A percentile compares a stretch with the other conserved stretches of the same genome.
These are phyloP conservation scores for Cadophora gregata DNA, from an alignment of 2,329 filamentous ascomycete genomes.

Conservation along the genomic window DNA sequence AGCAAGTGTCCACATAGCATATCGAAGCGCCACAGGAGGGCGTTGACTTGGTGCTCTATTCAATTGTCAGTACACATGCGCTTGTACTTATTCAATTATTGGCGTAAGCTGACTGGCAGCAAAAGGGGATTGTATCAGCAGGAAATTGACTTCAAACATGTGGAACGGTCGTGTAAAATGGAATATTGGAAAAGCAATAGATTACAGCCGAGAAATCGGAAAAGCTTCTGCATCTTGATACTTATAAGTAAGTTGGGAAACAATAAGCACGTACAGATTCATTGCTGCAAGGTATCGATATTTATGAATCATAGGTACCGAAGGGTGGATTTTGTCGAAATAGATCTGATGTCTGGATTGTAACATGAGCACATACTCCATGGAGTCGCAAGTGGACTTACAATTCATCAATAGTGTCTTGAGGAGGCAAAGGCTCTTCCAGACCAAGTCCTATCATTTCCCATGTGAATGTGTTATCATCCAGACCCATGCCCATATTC, in stretches of 20 bases:
- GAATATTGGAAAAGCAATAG: not conserved
- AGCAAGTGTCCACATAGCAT: slow-evolving; percentile 96
- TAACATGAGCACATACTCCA: slow-evolving; percentile 23
- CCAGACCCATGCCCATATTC: slow-evolving; percentile 52
- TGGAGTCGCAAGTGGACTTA: slow-evolving; percentile 46
- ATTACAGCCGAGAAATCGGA: not conserved
- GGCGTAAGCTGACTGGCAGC: not conserved
- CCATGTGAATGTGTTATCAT: slow-evolving; percentile 73
- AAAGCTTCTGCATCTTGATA: not conserved
- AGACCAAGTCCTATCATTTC: slow-evolving; percentile 77
- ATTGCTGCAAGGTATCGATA: slow-evolving; percentile 87
- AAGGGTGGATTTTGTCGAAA: slow-evolving; percentile 89
- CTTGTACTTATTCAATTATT: not conserved
- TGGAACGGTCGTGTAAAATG: not conserved
- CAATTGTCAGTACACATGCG: slow-evolving; percentile 24
- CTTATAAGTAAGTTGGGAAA: not conserved
- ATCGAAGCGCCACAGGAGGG: slow-evolving; percentile 86
- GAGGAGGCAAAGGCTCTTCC: slow-evolving; percentile 70
- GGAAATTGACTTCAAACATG: not conserved
- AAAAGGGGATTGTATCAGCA: not conserved
- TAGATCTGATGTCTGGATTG: slow-evolving; percentile 74
- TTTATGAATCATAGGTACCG: slow-evolving; percentile 86
- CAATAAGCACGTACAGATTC: slow-evolving; percentile 65
- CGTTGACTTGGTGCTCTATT: slow-evolving; percentile 76
- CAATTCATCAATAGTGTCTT: slow-evolving; percentile 81